Evolutionary conservation across 116 monocot species (phyloP).

Genomic region (Papilionanthe hybrid): DNA sequence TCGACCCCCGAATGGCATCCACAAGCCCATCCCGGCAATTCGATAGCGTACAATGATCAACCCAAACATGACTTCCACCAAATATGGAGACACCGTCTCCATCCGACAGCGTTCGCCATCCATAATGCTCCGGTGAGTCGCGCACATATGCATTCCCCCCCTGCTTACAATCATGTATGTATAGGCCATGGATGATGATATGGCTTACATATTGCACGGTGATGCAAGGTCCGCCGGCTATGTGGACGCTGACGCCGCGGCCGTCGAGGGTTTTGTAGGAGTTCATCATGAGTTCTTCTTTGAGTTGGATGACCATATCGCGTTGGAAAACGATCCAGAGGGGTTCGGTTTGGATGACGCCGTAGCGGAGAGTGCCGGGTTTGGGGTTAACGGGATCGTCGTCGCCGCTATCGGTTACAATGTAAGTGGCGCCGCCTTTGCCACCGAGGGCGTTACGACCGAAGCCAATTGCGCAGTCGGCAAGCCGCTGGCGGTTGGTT

Average conservation of each 20-base stretch:
- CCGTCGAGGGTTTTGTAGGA: slow-evolving; percentile 41
- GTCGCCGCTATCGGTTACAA: slow-evolving; percentile 25
- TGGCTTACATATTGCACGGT: slow-evolving; percentile 33
- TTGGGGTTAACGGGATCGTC: slow-evolving; percentile 40
- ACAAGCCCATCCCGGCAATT: slow-evolving; percentile 37
- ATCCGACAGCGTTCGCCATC: slow-evolving; percentile 36
- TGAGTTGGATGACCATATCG: slow-evolving; percentile 36
- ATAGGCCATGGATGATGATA: slow-evolving; percentile 31
- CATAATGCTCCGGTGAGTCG: slow-evolving; percentile 33
- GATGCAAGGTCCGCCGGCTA: slow-evolving; percentile 37
- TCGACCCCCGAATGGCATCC: slow-evolving; percentile 29
- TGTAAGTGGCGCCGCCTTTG: slow-evolving; percentile 19
- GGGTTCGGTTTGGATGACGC: slow-evolving; percentile 29
- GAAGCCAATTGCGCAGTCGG: slow-evolving; percentile 41
- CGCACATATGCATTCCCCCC: slow-evolving; percentile 39
- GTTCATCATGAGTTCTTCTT: slow-evolving; percentile 37
- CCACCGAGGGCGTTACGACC: slow-evolving; percentile 35
- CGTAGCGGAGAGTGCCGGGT: slow-evolving; percentile 39
- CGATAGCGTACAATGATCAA: slow-evolving; percentile 34
- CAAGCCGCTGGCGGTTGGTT: slow-evolving; percentile 31
- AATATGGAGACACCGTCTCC: slow-evolving; percentile 42
- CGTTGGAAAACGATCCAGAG: slow-evolving; percentile 39
- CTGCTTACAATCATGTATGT: slow-evolving; percentile 34
- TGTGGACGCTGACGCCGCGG: slow-evolving; percentile 33
- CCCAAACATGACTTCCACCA: slow-evolving; percentile 30